Conservation (phyloP, 176 grass and related monocot genomes). For the Coix lacrymajobi region DNA sequence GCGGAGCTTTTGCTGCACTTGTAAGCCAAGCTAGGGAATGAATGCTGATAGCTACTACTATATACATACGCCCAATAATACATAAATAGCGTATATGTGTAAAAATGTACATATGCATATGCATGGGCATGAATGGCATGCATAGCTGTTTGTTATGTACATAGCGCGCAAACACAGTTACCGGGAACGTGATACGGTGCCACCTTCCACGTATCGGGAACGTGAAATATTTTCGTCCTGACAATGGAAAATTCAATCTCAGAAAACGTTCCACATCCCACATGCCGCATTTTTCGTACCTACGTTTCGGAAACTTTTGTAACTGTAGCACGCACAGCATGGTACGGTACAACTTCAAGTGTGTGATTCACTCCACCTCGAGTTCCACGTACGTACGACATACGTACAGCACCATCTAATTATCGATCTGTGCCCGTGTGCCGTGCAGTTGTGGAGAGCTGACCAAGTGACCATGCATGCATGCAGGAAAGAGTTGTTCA, state of each 20-base stretch:
- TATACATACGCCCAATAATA: neutral
- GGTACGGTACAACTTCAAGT: neutral
- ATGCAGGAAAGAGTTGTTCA: neutral
- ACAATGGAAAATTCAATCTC: too few species aligned
- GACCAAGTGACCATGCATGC: neutral
- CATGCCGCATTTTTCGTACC: too few species aligned
- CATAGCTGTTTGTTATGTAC: too few species aligned
- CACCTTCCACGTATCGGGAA: too few species aligned
- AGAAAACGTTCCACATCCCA: too few species aligned
- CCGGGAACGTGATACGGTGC: too few species aligned
- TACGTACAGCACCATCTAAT: neutral
- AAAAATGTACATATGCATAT: neutral
- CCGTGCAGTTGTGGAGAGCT: conserved; percentile 1
- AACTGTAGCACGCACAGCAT: too few species aligned
- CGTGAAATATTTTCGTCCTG: too few species aligned
- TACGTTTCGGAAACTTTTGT: too few species aligned
- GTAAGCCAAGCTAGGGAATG: conserved; percentile 43
- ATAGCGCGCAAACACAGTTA: too few species aligned
- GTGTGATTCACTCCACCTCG: conserved; percentile 1
- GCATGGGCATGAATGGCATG: too few species aligned
- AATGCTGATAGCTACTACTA: conserved; percentile 36
- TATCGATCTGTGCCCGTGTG: neutral
- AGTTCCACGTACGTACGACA: neutral
- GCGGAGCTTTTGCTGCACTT: conserved; percentile 42
- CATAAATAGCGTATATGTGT: neutral